Evolutionary conservation across 768 basidiomycete genomes (phyloP).

Genomic region (Leccinellum rugosiceps): DNA sequence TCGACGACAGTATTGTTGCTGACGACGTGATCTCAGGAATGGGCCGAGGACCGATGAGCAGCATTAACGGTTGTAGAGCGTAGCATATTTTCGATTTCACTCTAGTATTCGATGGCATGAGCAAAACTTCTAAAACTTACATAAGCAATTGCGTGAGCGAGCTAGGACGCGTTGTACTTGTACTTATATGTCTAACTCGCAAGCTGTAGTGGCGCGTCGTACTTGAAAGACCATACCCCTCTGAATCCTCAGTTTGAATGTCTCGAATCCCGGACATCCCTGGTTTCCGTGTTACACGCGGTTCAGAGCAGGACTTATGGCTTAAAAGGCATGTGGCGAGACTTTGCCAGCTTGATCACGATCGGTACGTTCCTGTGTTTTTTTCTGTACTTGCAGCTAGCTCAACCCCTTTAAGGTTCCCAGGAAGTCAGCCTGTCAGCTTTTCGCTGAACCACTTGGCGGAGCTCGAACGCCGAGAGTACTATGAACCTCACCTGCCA

Average conservation of each 20-base stretch:
- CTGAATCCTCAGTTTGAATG: slow-evolving; percentile 29
- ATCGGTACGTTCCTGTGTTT: slow-evolving; percentile 46
- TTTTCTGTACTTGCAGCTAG: slow-evolving; percentile 1
- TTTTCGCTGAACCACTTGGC: slow-evolving; percentile 69
- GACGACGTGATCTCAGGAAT: slow-evolving; percentile 56
- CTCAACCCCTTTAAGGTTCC: slow-evolving; percentile 58
- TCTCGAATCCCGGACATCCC: slow-evolving; percentile 70
- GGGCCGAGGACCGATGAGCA: slow-evolving; percentile 85
- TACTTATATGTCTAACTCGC: not conserved
- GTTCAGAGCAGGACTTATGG: slow-evolving; percentile 63
- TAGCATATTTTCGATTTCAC: slow-evolving; percentile 24
- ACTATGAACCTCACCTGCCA: slow-evolving; percentile 7
- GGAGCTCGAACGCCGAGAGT: slow-evolving; percentile 85
- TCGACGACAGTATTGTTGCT: slow-evolving; percentile 13
- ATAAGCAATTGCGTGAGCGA: slow-evolving; percentile 14
- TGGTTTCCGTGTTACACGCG: slow-evolving; percentile 50
- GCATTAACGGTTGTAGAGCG: slow-evolving; percentile 16
- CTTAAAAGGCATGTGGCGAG: slow-evolving; percentile 59
- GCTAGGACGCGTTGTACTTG: not conserved
- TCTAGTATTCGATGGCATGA: slow-evolving; percentile 18
- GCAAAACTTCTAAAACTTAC: slow-evolving; percentile 10
- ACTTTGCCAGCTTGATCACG: slow-evolving; percentile 62
- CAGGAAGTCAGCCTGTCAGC: slow-evolving; percentile 94
- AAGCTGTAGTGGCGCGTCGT: not conserved
- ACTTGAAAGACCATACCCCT: not conserved